phyloP scores from a whole-genome alignment of 306 rosid species.

The Cicer chorassanicum region DNA sequence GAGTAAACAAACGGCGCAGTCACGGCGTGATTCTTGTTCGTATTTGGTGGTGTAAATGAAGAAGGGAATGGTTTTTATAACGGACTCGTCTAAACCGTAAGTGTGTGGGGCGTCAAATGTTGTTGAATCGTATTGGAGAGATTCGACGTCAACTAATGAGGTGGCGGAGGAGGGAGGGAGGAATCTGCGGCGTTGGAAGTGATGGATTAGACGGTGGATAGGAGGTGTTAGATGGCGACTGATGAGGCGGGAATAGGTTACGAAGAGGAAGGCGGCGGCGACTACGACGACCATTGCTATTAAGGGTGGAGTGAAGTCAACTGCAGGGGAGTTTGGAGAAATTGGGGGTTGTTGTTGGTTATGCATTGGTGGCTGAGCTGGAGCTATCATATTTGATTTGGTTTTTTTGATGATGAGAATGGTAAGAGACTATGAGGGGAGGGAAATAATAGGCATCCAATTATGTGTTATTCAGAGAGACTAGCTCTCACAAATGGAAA shows the following conservation, averaged over 20 bases:
- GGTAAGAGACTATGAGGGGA: background rate
- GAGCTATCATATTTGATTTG: background rate
- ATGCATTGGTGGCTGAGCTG: slow-evolving; percentile 17
- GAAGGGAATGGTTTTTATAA: slow-evolving; percentile 90
- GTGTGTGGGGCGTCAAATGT: slow-evolving; percentile 66
- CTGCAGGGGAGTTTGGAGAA: slow-evolving; percentile 54
- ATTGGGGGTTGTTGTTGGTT: background rate
- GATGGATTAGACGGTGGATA: slow-evolving; percentile 48
- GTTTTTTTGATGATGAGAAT: background rate
- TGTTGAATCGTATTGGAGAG: slow-evolving; percentile 76
- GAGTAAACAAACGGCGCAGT: slow-evolving; percentile 85
- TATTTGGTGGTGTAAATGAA: slow-evolving; percentile 62
- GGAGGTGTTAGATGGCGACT: slow-evolving; percentile 81
- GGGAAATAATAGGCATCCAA: background rate
- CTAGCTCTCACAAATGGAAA: too few relatives aligned
- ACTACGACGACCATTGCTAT: slow-evolving; percentile 92
- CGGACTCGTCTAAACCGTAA: slow-evolving; percentile 85
- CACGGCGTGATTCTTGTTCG: slow-evolving; percentile 55
- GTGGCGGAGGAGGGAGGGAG: slow-evolving; percentile 54
- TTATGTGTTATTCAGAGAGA: background rate
- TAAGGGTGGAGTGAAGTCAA: slow-evolving; percentile 83
- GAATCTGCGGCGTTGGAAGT: slow-evolving; percentile 59
- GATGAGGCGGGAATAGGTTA: slow-evolving; percentile 87
- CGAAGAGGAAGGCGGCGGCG: slow-evolving; percentile 80
- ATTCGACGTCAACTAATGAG: slow-evolving; percentile 74